Percentiles rank a stretch among this genome's conserved stretches.
These are phyloP conservation scores for Ananas comosus DNA, from an alignment of 176 grass and related monocot genomes.

Conservation along the genomic window DNA sequence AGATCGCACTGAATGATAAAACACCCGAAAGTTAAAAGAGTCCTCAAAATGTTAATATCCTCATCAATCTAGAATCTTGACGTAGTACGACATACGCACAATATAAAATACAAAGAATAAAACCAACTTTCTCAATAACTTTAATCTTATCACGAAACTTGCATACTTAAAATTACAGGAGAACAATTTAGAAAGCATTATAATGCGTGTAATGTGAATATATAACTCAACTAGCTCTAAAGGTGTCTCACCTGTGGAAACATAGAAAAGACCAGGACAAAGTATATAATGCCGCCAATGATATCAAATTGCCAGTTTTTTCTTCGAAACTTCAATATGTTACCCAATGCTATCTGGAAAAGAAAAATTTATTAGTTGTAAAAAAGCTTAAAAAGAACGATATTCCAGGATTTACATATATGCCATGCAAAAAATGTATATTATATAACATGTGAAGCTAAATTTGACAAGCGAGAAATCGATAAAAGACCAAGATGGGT, in stretches of 20 bases:
- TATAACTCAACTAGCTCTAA: not conserved
- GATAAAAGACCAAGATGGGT: slow-evolving; percentile 9
- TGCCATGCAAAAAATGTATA: no score
- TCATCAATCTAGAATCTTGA: not conserved
- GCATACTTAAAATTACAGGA: slow-evolving; percentile 1
- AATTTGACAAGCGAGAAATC: slow-evolving; percentile 1
- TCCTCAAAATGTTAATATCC: not conserved
- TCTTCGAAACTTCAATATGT: slow-evolving; percentile 89
- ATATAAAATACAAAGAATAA: not conserved
- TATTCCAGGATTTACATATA: not conserved
- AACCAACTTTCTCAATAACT: not conserved
- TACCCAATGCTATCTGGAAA: slow-evolving; percentile 88
- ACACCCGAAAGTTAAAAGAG: not conserved
- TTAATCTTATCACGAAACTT: not conserved
- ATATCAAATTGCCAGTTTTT: slow-evolving; percentile 99
- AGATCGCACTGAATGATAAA: slow-evolving; percentile 60
- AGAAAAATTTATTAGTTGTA: slow-evolving; percentile 4
- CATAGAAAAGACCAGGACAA: slow-evolving; percentile 92
- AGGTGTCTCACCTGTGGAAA: slow-evolving; percentile 77
- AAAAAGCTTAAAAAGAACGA: slow-evolving; percentile 17
- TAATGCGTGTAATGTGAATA: not conserved
- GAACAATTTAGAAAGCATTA: not conserved
- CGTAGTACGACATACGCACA: not conserved
- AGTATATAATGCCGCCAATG: slow-evolving; percentile 97
- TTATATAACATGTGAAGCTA: no score